A percentile compares a stretch with the other conserved stretches of the same genome.
Evolutionary conservation across 805 yeast genomes (phyloP).

Genomic region (Candida mattraensis): DNA sequence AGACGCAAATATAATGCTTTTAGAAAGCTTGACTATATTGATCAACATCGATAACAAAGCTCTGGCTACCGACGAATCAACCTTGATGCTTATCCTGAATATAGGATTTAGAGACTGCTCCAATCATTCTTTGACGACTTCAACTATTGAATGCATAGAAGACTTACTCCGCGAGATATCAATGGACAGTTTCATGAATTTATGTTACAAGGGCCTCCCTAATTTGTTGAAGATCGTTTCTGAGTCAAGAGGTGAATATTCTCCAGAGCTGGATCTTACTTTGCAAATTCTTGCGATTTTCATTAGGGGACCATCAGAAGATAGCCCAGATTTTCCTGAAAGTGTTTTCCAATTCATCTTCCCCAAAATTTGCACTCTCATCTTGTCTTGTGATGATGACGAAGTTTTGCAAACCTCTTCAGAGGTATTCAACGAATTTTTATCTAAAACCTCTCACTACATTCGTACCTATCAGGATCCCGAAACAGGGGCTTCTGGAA

Average conservation of each 20-base stretch:
- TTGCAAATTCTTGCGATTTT: conserved; percentile 57
- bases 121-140: conserved; percentile 66
- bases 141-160: conserved; percentile 67
- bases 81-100: conserved; percentile 56
- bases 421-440: conserved; percentile 64
- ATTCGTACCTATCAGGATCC: conserved; percentile 35
- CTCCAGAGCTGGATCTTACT: conserved; percentile 58
- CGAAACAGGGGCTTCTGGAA: conserved; percentile 44
- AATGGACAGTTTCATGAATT: conserved; percentile 41
- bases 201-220: conserved; percentile 56
- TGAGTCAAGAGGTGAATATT: conserved; percentile 44
- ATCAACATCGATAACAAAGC: conserved; percentile 46
- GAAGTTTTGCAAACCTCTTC: conserved; percentile 77
- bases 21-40: conserved; percentile 65
- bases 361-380: conserved; percentile 42
- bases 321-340: conserved; percentile 19
- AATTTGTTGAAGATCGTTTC: conserved; percentile 42
- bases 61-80: conserved; percentile 33
- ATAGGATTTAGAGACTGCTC: conserved; percentile 74
- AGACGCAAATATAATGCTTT: conserved; percentile 71
- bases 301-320: conserved; percentile 41
- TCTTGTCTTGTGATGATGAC: conserved; percentile 60
- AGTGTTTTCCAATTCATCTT: conserved; percentile 43
- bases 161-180: conserved; percentile 52
- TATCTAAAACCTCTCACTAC: conserved; percentile 40